A percentile compares a stretch with the other conserved stretches of the same genome.
Evolutionary conservation across 257 asterid species (phyloP).

Genomic region (Solanum stenotomum): DNA sequence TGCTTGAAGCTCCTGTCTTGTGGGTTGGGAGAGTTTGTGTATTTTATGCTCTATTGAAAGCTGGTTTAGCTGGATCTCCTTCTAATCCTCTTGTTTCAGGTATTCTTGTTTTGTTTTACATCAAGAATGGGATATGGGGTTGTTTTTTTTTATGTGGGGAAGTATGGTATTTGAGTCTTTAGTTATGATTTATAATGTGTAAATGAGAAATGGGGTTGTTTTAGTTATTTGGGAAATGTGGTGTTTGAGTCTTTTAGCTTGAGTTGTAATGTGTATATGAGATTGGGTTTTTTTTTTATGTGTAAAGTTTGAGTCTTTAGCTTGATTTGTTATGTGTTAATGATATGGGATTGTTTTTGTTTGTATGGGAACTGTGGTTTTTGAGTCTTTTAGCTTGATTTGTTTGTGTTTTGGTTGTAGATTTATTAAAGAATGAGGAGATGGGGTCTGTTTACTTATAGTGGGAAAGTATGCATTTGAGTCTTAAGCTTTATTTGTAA

Average conservation of each 20-base stretch:
- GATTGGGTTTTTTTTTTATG: not conserved
- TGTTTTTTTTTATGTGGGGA: not conserved
- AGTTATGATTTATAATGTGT: not conserved
- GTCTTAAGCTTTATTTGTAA: not conserved
- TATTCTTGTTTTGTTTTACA: not conserved
- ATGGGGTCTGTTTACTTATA: not conserved
- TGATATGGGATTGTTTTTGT: not conserved
- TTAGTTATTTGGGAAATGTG: not conserved
- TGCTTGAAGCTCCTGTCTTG: slow-evolving; percentile 67
- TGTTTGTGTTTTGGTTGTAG: not conserved
- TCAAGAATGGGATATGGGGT: not conserved
- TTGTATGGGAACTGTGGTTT: not conserved
- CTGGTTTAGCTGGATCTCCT: slow-evolving; percentile 96
- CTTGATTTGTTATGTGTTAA: not conserved
- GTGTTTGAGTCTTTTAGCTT: not conserved
- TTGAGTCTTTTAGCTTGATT: not conserved
- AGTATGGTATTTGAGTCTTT: not conserved
- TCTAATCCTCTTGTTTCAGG: slow-evolving; percentile 70
- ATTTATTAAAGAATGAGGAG: not conserved
- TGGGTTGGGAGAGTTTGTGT: slow-evolving; percentile 78
- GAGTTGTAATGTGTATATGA: not conserved
- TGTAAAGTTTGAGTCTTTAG: not conserved
- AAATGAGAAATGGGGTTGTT: not conserved
- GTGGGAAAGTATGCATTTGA: not conserved
- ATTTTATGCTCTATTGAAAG: slow-evolving; percentile 72